Base-by-base conservation (phyloP, 495 filamentous ascomycete genomes). In the Hypoxylon perforatum region DNA sequence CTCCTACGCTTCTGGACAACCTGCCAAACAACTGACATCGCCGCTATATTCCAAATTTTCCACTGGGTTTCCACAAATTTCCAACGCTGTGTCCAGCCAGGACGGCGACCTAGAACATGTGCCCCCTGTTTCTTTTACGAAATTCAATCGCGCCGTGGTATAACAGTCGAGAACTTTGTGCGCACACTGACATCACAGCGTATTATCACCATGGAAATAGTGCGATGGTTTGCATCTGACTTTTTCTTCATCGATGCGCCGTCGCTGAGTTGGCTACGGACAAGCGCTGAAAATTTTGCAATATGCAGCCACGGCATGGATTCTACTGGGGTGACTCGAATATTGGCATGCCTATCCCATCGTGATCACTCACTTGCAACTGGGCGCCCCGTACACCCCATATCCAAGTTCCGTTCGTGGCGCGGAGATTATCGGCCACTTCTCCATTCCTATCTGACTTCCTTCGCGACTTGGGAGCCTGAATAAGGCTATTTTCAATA, bases 91-190 rank as follows among this genome's bases (percentile, higher is more conserved):
- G 7, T 17, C 35, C 35, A 50, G 12, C 46, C 30, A 56, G 19
- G 21, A 54, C 28, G 42, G 14, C 53, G 50, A 47, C 23, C 66
- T 61, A 69, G 46, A 61, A 48, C 51, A 15, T 28, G 22, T 53
- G 36, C 51, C 51, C n/a, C 25, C 23, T 65, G 52, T 65, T 52
- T 48, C 36, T 15, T 15, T 61, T 53, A 58, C 57, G 51, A 53
- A 48, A 64, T 53, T 17, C 28, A 47, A 38, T 47, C 49, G 53
- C 53, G 23, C 21, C 30, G 23, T 45, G 28, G 55, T 51, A 46
- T 46, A 15, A 11, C 33, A 23, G 50, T 46, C 51, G 30, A 56
- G 50, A 64, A 63, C 18, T 14, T 23, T 14, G 28, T 44, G 41
- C 25, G 28, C 22, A 28, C 28, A 23, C 14, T 17, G n/a, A 50